Evolutionary conservation across 768 basidiomycete genomes (phyloP), one percentile per base, ranked within the genome.

Genomic region (Crassisporium funariophilum): DNA sequence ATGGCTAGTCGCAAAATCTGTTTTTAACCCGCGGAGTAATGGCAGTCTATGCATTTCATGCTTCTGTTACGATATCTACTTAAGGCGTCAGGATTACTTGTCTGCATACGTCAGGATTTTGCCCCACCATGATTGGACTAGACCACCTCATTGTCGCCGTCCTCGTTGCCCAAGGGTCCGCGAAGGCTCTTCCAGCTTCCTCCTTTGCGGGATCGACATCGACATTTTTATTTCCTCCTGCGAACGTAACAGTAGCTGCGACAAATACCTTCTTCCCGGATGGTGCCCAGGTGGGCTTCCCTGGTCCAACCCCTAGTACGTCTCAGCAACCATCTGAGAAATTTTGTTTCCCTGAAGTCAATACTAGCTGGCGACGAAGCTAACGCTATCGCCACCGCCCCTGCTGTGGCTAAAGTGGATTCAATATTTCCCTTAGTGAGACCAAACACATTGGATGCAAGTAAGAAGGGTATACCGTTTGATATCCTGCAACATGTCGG

Each of bases 221-320:
- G 6, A 68, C 69, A 2, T 72, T 70, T 25, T 53, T 64, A 7
- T 79, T 71, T 40, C 77, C 77, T 5, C 76, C 75, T 20, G 53
- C 68, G 7, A 61, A 60, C 35, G 69, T 63, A 20, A 69, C 74
- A 21, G 61, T 65, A 20, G 68, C 70, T 7, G 57, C 62, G 4
- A 59, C 68, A 11, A 66, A 67, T 41, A 61, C 67, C 13, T 62
- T 67, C 54, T 81, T 79, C 47, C 73, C 75, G 0, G 66, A 70
- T 49, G 69, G 57, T 10, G 59, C 62, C 10, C 59, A 72, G 34
- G 72, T 79, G 8, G 76, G 76, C n/a, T 73, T 71, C 49, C 46
- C 72, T 19, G 78, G 77, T 4, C 66, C 78, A 12, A 79, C 77
- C 3, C 72, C 75, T 0, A 79, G 77, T 77, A 54, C 45, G 69